Evolutionary conservation across 2,329 filamentous ascomycete genomes (phyloP), one percentile per base, ranked within the genome.

Genomic region (Clonostachys rhizophaga): DNA sequence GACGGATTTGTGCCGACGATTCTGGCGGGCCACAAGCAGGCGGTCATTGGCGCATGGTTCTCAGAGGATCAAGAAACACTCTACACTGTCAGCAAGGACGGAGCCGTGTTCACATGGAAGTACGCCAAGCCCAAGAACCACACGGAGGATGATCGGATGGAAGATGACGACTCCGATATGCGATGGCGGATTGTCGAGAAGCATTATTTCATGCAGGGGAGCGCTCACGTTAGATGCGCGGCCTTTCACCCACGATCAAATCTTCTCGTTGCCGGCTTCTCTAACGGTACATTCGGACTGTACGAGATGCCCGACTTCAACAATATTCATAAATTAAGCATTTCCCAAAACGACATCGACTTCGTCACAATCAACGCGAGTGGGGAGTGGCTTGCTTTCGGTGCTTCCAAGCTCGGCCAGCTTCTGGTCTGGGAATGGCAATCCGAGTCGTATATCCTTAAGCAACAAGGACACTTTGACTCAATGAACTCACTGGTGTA

Each of bases 351-450:
- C 58, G 89, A 95, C 55, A 96, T 99, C 52, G 92, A 97, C 62
- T 91, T 88, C 58, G 89, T 97, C 47, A 89, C 91, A 1, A 90
- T 96, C 61, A 99, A 97, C 70, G 87, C 89, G 64, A 89, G 86
- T 34, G 94, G 94, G 45, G 92, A 97, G 70, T 99, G 94, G 94
- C 73, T 99, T 18, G 95, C 95, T 1, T 96, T 99, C 64, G 94
- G 92, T 13, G 94, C 95, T 1, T 95, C 94, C 3, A 95, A 95
- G 58, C 78, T 96, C 6, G 95, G 95, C 1, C 94, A 99, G 63
- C 75, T 99, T n/a, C 72, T 99, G 5, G 94, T 99, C 5, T 99
- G 94, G 94, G 94, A 99, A 65, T 99, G 95, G 91, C 92, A 97
- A 63, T 99, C 94, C 0, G 95, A 99, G 67, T 97, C 92, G 6